Conservation (phyloP, 1,284 basidiomycete genomes). For the Schizophyllum amplum region DNA sequence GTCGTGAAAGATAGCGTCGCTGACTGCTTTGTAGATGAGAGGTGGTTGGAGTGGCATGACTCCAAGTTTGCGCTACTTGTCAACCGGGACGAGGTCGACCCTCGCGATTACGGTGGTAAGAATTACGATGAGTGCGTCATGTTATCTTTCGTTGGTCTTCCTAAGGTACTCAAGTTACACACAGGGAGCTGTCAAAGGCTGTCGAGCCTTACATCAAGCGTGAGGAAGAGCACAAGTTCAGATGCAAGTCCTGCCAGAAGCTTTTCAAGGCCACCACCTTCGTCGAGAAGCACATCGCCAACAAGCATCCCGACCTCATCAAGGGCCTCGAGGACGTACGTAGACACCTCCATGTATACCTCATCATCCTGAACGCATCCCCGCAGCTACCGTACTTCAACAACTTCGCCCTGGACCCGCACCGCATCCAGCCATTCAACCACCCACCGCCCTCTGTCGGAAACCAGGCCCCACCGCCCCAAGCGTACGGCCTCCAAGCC, state of each 20-base stretch:
- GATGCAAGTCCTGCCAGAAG: conserved; percentile 92
- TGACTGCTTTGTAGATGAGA: conserved; percentile 52
- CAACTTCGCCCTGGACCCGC: conserved; percentile 89
- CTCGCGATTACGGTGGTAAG: conserved; percentile 82
- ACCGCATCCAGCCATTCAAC: conserved; percentile 79
- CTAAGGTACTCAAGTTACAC: conserved; percentile 9
- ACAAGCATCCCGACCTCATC: conserved; percentile 80
- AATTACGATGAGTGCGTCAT: conserved; percentile 75
- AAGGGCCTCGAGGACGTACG: conserved; percentile 70
- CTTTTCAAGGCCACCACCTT: conserved; percentile 93
- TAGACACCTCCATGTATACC: conserved; percentile 3
- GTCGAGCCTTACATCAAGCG: conserved; percentile 80
- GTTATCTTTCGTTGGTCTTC: conserved; percentile 7
- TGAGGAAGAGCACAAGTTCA: conserved; percentile 91
- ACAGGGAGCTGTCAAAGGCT: conserved; percentile 72
- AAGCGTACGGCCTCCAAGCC: conserved; percentile 65
- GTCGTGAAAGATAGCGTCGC: conserved; percentile 7
- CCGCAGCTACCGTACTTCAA: conserved; percentile 80
- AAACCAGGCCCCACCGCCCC: conserved; percentile 62
- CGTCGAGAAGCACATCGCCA: conserved; percentile 89
- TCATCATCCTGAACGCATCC: conserved; percentile 7
- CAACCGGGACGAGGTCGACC: conserved; percentile 70
- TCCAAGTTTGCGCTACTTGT: conserved; percentile 74
- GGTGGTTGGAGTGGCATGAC: conserved; percentile 84
- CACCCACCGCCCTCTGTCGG: conserved; percentile 66